Conservation (phyloP, 306 rosid genomes). For the Quercus mongolica region DNA sequence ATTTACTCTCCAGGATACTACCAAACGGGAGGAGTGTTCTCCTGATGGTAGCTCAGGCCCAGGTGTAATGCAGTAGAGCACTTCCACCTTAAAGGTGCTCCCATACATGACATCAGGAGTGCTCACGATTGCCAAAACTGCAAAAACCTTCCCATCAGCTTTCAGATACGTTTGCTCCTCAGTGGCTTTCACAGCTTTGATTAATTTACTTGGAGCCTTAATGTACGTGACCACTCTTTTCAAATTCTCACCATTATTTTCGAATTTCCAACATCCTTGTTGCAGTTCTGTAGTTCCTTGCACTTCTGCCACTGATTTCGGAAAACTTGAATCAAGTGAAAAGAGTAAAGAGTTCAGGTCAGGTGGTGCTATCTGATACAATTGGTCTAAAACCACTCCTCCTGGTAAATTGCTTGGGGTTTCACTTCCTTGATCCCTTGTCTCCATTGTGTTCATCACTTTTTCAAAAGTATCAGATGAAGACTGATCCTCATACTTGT, state of each 20-base stretch:
- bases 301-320: slow-evolving; percentile 49
- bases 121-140: slow-evolving; percentile 59
- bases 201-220: slow-evolving; percentile 71
- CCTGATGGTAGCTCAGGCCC: slow-evolving; percentile 87
- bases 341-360: slow-evolving; percentile 69
- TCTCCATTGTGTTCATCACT: slow-evolving; percentile 45
- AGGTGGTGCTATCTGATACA: slow-evolving; percentile 58
- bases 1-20: slow-evolving; percentile 86
- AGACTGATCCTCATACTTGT: slow-evolving; percentile 53
- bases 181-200: slow-evolving; percentile 70
- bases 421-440: slow-evolving; percentile 62
- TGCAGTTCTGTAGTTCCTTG: slow-evolving; percentile 75
- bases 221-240: slow-evolving; percentile 64
- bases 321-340: slow-evolving; percentile 56
- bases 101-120: slow-evolving; percentile 95
- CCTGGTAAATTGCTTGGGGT: slow-evolving; percentile 73
- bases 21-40: slow-evolving; percentile 67
- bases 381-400: slow-evolving; percentile 79
- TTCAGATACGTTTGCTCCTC: slow-evolving; percentile 85
- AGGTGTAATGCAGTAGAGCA: slow-evolving; percentile 75
- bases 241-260: slow-evolving; percentile 40
- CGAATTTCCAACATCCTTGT: slow-evolving; percentile 68
- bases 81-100: slow-evolving; percentile 61
- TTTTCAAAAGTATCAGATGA: slow-evolving; percentile 63
- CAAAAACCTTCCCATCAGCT: slow-evolving; percentile 77